phyloP scores from a whole-genome alignment of 2,329 filamentous ascomycete species.

The Drechslera avenae region DNA sequence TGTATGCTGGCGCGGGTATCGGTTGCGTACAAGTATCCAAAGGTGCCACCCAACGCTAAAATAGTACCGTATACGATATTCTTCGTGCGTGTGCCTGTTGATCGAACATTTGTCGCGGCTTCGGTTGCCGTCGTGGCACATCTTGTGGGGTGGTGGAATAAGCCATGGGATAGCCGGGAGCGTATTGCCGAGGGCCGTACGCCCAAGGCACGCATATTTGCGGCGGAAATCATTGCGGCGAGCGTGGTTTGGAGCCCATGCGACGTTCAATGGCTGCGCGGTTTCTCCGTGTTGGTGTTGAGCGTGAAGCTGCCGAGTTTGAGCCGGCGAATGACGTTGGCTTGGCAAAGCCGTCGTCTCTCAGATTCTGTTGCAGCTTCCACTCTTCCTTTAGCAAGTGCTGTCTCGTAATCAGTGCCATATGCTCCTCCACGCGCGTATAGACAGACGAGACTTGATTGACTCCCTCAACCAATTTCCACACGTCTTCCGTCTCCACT shows the following conservation, averaged over 20 bases:
- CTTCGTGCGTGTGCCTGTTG: slow-evolving; percentile 52
- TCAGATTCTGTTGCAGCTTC: not conserved
- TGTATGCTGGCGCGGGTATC: slow-evolving; percentile 61
- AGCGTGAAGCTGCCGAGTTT: slow-evolving; percentile 1
- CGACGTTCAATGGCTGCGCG: slow-evolving; percentile 24
- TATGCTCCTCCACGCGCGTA: slow-evolving; percentile 51
- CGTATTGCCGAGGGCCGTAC: slow-evolving; percentile 31
- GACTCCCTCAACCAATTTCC: slow-evolving; percentile 52
- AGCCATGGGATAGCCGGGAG: slow-evolving; percentile 20
- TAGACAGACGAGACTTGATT: slow-evolving; percentile 51
- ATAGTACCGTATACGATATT: slow-evolving; percentile 61
- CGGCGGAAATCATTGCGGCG: slow-evolving; percentile 34
- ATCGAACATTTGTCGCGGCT: slow-evolving; percentile 44
- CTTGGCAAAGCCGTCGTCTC: slow-evolving; percentile 4
- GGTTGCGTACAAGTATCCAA: slow-evolving; percentile 58
- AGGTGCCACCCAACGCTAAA: slow-evolving; percentile 54
- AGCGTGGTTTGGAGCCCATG: slow-evolving; percentile 25
- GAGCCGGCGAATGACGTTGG: slow-evolving; percentile 12
- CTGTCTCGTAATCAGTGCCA: slow-evolving; percentile 52
- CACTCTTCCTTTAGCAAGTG: slow-evolving; percentile 46
- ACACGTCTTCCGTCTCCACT: slow-evolving; percentile 51
- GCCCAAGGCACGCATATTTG: slow-evolving; percentile 35
- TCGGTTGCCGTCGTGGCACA: slow-evolving; percentile 28
- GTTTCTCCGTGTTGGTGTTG: slow-evolving; percentile 12
- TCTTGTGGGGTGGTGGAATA: slow-evolving; percentile 27